phyloP scores from a whole-genome alignment of 495 filamentous ascomycete species.

The Aspergillus biplanus region DNA sequence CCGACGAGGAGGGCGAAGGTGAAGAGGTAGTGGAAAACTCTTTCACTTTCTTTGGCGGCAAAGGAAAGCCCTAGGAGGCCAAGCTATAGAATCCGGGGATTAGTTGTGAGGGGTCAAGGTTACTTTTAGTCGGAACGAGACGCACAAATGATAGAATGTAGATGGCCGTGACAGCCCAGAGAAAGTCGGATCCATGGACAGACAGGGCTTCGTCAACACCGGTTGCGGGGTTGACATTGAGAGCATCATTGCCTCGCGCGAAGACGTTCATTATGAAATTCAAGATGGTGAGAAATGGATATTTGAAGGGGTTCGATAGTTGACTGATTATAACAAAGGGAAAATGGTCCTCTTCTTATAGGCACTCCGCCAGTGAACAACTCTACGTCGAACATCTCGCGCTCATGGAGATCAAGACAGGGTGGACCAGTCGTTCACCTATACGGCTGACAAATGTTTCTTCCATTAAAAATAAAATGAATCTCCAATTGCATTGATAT shows the following conservation, averaged over 20 bases:
- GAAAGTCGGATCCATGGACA: conserved; percentile 60
- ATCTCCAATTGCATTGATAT: too few relatives aligned
- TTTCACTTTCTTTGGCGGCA: conserved; percentile 53
- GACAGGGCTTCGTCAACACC: conserved; percentile 62
- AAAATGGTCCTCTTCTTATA: too few relatives aligned
- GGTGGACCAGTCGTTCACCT: too few relatives aligned
- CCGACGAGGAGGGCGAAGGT: conserved; percentile 62
- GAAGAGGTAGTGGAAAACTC: conserved; percentile 73
- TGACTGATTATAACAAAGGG: too few relatives aligned
- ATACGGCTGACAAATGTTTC: too few relatives aligned
- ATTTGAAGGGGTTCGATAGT: too few relatives aligned
- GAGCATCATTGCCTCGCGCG: conserved; percentile 50
- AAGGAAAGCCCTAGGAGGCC: conserved; percentile 50
- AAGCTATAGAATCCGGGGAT: conserved; percentile 30
- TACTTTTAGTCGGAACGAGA: not conserved
- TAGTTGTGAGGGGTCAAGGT: not conserved
- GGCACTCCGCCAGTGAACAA: too few relatives aligned
- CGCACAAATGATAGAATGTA: conserved; percentile 23
- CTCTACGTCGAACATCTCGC: too few relatives aligned
- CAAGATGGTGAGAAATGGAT: too few relatives aligned
- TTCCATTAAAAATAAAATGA: too few relatives aligned
- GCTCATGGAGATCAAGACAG: too few relatives aligned
- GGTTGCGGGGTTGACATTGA: conserved; percentile 48
- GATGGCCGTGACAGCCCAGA: conserved; percentile 56
- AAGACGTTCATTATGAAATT: conserved; percentile 33